Evolutionary conservation across 1,284 basidiomycete species (phyloP).

Genomic region (Phenoliferia sp.): DNA sequence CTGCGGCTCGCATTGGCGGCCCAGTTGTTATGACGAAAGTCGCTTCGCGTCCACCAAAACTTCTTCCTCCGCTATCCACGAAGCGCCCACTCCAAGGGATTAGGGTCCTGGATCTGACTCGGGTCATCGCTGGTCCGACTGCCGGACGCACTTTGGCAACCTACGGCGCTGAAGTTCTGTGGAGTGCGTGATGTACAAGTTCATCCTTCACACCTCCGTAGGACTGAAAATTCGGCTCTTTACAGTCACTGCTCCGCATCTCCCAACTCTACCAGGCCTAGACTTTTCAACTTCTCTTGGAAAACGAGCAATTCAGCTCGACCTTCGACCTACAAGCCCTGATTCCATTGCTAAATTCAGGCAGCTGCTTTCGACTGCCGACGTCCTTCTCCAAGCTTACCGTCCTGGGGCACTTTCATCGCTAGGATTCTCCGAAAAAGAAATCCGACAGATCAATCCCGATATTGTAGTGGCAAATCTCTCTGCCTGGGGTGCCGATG

Average conservation of each 20-base stretch:
- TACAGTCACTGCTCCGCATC: conserved; percentile 52
- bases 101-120: conserved; percentile 55
- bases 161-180: conserved; percentile 59
- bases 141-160: conserved; percentile 58
- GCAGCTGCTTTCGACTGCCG: conserved; percentile 48
- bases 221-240: not conserved
- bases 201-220: not conserved
- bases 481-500: conserved; percentile 58
- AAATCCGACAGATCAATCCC: conserved; percentile 47
- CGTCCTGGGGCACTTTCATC: conserved; percentile 53
- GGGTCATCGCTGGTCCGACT: conserved; percentile 58
- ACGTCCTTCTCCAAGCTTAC: conserved; percentile 65
- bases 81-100: conserved; percentile 50
- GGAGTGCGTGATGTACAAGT: conserved; percentile 25
- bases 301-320: conserved; percentile 60
- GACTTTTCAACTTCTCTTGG: conserved; percentile 62
- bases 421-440: conserved; percentile 52
- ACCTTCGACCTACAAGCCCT: conserved; percentile 44
- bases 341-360: conserved; percentile 44
- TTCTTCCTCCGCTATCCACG: conserved; percentile 4
- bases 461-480: conserved; percentile 59
- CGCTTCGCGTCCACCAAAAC: conserved; percentile 1
- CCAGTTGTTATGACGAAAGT: conserved; percentile 10
- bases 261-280: conserved; percentile 54
- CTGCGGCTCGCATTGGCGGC: not conserved